These are phyloP conservation scores for Cytospora leucostoma DNA, from an alignment of 2,329 filamentous ascomycete species.

Conservation along the genomic window DNA sequence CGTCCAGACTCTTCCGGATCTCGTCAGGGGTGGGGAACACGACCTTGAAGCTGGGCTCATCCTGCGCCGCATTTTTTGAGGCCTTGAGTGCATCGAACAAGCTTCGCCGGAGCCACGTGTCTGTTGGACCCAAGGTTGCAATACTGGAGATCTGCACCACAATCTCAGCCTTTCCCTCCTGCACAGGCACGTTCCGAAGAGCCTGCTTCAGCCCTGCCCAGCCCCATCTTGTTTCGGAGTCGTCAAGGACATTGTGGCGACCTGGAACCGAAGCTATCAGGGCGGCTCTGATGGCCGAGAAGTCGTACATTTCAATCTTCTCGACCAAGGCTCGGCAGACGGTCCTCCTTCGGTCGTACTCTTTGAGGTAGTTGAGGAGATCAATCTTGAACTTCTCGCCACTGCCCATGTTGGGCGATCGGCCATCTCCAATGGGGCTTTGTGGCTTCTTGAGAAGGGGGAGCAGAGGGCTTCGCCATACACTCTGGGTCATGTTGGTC, in stretches of 20 bases:
- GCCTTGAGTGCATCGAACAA: conserved; percentile 55
- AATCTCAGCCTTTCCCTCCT: conserved; percentile 47
- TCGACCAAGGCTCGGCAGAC: conserved; percentile 58
- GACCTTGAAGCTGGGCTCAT: conserved; percentile 62
- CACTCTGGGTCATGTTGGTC: conserved; percentile 83
- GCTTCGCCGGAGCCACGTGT: conserved; percentile 71
- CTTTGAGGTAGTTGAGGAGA: conserved; percentile 69
- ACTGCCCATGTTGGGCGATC: conserved; percentile 50
- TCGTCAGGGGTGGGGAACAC: conserved; percentile 82
- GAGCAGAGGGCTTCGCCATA: conserved; percentile 76
- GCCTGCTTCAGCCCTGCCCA: conserved; percentile 69
- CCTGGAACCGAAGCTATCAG: conserved; percentile 80
- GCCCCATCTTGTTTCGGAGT: conserved; percentile 66
- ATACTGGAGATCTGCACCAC: conserved; percentile 76
- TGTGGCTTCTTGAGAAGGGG: conserved; percentile 45
- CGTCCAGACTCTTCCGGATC: conserved; percentile 73
- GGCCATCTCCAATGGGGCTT: conserved; percentile 13
- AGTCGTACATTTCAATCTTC: conserved; percentile 66
- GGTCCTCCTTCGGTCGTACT: conserved; percentile 62
- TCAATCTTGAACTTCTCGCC: conserved; percentile 75
- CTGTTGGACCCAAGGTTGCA: conserved; percentile 70
- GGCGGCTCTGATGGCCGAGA: conserved; percentile 66
- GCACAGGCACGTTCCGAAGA: conserved; percentile 55
- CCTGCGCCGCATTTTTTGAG: conserved; percentile 33
- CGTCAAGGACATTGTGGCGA: conserved; percentile 53